Base-by-base conservation (phyloP, 2,329 filamentous ascomycete species). In the Simplicillium sp. region DNA sequence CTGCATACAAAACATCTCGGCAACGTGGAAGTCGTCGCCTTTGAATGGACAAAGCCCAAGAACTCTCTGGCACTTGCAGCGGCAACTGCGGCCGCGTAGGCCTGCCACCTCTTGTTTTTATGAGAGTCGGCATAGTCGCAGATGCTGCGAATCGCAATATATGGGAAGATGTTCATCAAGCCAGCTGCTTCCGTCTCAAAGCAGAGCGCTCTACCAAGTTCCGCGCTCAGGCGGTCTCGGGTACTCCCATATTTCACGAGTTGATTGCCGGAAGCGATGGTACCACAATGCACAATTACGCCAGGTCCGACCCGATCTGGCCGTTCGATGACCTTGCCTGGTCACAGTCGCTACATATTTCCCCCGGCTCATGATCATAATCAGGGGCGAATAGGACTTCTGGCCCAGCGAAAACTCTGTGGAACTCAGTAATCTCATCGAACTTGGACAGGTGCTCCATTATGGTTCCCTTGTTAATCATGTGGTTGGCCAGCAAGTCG, bases 81-180 rank as follows among this genome's bases (percentile, higher is more conserved):
- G 0, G 61, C 59, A 0, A 49, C 50, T 0, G 47, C 48, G 2
- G 62, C 58, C 0, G 62, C 61, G 42, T 59, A 60, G 0, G 17
- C 16, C 13, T 61, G 55, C 61, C 58, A 65, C 5, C 17, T 9
- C 3, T 65, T 56, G 16, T 53, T 57, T 41, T 65, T 65, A 38
- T 65, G 59, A 1, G 50, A 55, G 40, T 66, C 62, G 3, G 59
- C 53, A 33, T 64, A 65, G 39, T 62, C 56, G 29, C 55, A 64
- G 1, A 65, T 58, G 0, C 60, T 59, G 1, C 58, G 52, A 7
- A 65, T 57, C 0, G 56, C 49, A 0, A 64, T 31, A 34, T 55
- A 61, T 0, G 53, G 52, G 2, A 58, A 40, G 1, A 42, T 41
- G 2, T 45, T 42, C 29, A 45, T 46, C 0, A 53, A 15, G 0